A percentile compares a stretch with the other conserved stretches of the same genome.
Conservation (phyloP, 345 rosid species). For the Hirschfeldia incana region DNA sequence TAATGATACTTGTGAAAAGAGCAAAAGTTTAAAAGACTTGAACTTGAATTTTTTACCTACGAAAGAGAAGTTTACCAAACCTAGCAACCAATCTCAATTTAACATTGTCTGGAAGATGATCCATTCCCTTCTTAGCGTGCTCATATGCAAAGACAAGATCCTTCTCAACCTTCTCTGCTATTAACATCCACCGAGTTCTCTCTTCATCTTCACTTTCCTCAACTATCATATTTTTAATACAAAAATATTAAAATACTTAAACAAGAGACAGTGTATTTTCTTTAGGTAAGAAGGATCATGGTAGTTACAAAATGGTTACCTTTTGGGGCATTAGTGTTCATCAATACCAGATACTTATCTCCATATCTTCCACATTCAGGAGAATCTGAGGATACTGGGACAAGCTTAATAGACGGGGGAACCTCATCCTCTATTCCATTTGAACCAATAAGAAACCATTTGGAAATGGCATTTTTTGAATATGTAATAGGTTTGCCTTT, state of each 20-base stretch:
- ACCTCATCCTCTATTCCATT: conserved; percentile 36
- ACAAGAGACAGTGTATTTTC: background rate
- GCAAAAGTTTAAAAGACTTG: conserved; percentile 1
- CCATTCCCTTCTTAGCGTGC: conserved; percentile 31
- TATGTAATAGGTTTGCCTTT: conserved; percentile 34
- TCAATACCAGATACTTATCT: background rate
- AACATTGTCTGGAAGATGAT: conserved; percentile 13
- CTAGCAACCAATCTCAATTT: conserved; percentile 58
- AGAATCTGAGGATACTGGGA: conserved; percentile 42
- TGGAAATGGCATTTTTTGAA: conserved; percentile 37
- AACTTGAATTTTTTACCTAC: conserved; percentile 36
- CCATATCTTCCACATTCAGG: conserved; percentile 34
- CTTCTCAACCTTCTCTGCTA: conserved; percentile 51
- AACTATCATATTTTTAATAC: background rate
- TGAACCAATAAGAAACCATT: conserved; percentile 54
- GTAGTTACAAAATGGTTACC: too few species aligned
- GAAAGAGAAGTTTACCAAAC: conserved; percentile 54
- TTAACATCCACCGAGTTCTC: conserved; percentile 42
- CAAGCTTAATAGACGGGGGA: conserved; percentile 43
- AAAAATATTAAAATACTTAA: background rate
- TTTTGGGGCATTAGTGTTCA: too few species aligned
- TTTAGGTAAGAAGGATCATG: too few species aligned
- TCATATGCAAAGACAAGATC: conserved; percentile 49
- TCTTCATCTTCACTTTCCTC: conserved; percentile 30
- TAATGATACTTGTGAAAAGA: background rate